Evolutionary conservation across 1,284 basidiomycete species (phyloP).

Genomic region (Leccinum holopus): DNA sequence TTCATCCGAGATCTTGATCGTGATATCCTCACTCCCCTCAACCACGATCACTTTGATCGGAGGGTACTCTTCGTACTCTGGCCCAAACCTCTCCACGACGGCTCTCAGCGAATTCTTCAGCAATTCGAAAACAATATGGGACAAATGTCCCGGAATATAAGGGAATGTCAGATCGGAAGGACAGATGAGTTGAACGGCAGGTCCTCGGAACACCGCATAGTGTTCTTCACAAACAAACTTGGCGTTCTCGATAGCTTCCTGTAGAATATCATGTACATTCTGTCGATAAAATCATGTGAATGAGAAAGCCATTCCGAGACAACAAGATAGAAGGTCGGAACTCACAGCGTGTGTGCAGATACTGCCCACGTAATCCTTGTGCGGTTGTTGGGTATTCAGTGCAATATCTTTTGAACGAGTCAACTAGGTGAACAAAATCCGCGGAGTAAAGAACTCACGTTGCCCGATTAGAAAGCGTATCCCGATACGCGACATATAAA

Average conservation of each 20-base stretch:
- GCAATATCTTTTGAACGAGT: slow-evolving; percentile 68
- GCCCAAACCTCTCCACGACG: slow-evolving; percentile 89
- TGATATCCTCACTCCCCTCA: slow-evolving; percentile 95
- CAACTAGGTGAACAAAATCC: not conserved
- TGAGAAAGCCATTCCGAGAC: slow-evolving; percentile 1
- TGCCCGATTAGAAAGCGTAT: slow-evolving; percentile 95
- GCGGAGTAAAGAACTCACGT: slow-evolving; percentile 48
- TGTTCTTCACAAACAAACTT: slow-evolving; percentile 98
- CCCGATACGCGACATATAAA: slow-evolving; percentile 96
- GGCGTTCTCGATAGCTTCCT: slow-evolving; percentile 98
- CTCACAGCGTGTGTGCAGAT: slow-evolving; percentile 91
- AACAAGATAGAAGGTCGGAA: slow-evolving; percentile 12
- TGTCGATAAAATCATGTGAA: slow-evolving; percentile 27
- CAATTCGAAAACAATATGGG: slow-evolving; percentile 96
- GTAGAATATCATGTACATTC: slow-evolving; percentile 92
- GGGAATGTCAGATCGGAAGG: slow-evolving; percentile 85
- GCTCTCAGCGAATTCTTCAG: slow-evolving; percentile 97
- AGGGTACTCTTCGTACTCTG: slow-evolving; percentile 84
- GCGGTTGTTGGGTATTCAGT: slow-evolving; percentile 83
- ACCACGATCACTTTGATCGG: slow-evolving; percentile 97
- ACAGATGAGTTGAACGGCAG: slow-evolving; percentile 95
- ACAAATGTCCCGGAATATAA: slow-evolving; percentile 94
- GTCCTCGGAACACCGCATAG: slow-evolving; percentile 92
- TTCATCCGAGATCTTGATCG: slow-evolving; percentile 96
- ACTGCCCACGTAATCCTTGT: slow-evolving; percentile 93